Conservation (phyloP, 352 stramenopile genomes). For the Saprolegnia parasitica region DNA sequence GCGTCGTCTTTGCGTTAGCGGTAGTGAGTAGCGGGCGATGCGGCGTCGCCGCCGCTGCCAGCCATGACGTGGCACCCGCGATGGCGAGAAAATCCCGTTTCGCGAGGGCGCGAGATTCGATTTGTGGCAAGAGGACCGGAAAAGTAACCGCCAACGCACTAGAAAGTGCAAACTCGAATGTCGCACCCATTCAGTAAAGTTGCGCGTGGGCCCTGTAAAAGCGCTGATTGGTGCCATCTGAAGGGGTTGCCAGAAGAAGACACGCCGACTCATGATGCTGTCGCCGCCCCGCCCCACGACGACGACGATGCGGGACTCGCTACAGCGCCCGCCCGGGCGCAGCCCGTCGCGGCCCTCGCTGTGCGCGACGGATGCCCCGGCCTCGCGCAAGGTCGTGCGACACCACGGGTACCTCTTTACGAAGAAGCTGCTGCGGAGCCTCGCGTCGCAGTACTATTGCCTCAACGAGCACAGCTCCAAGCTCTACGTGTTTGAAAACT, state of each 20-base stretch:
- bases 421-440: slow-evolving; percentile 17
- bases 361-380: not conserved
- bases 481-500: slow-evolving; percentile 20
- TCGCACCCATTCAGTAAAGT: slow-evolving; percentile 15
- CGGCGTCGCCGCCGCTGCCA: not conserved
- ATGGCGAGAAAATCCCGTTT: not conserved
- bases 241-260: not conserved
- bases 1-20: not conserved
- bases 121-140: not conserved
- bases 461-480: slow-evolving; percentile 22
- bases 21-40: not conserved
- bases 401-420: slow-evolving; percentile 25
- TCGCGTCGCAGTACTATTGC: slow-evolving; percentile 23
- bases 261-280: not conserved
- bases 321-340: not conserved
- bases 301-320: not conserved
- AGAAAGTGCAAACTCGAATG: too few relatives aligned
- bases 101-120: not conserved
- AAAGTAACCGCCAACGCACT: too few relatives aligned
- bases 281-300: not conserved
- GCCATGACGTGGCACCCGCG: not conserved
- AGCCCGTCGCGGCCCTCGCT: not conserved
- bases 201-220: not conserved
- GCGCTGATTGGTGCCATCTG: slow-evolving; percentile 1
- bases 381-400: slow-evolving; percentile 14